Conservation (phyloP, 2,329 filamentous ascomycete genomes). For the Neoarthrinium moseri region DNA sequence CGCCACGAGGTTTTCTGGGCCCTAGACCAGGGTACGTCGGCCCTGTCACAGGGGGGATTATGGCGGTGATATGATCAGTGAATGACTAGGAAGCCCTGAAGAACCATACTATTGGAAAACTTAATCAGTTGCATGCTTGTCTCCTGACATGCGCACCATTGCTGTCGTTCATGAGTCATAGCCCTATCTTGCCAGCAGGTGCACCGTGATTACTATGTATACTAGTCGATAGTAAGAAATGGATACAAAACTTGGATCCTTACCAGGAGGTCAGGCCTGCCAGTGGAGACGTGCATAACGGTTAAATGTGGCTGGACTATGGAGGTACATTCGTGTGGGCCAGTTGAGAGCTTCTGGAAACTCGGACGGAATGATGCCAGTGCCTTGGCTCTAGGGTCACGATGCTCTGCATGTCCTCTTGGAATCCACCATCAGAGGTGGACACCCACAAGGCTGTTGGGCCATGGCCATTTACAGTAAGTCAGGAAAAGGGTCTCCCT, state of each 20-base stretch:
- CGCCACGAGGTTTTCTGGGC: conserved; percentile 13
- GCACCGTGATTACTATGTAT: too few relatives aligned
- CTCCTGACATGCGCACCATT: not conserved
- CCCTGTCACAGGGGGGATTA: conserved; percentile 17
- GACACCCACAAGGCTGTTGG: too few relatives aligned
- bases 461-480: too few relatives aligned
- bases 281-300: not conserved
- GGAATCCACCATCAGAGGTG: too few relatives aligned
- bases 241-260: too few relatives aligned
- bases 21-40: conserved; percentile 15
- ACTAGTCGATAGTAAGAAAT: too few relatives aligned
- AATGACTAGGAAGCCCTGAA: conserved; percentile 2
- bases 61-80: not conserved
- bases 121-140: not conserved
- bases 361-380: not conserved
- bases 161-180: too few relatives aligned
- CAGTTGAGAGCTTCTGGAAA: not conserved
- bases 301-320: not conserved
- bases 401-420: too few relatives aligned
- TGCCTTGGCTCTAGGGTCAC: too few relatives aligned
- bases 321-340: not conserved
- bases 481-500: too few relatives aligned
- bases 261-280: too few relatives aligned
- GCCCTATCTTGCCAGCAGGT: too few relatives aligned
- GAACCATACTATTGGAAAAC: not conserved